Percentiles rank a stretch among this genome's conserved stretches.
These are phyloP conservation scores for Biscogniauxia marginata DNA, from an alignment of 2,329 filamentous ascomycete species.

Conservation along the genomic window DNA sequence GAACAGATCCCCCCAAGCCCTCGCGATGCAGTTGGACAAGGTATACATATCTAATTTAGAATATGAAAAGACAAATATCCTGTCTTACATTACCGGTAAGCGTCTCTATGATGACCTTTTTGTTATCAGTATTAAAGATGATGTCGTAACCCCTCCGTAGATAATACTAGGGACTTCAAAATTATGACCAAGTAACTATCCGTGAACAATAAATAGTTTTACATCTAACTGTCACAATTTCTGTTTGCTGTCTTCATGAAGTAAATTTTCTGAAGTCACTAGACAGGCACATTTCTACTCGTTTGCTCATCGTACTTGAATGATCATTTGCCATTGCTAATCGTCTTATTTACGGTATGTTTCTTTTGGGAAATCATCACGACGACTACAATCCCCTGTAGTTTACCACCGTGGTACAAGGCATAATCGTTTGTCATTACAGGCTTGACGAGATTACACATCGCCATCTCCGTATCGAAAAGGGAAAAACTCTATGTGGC, in stretches of 20 bases:
- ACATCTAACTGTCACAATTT: background rate
- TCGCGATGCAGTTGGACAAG: too few species aligned
- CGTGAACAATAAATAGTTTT: too few species aligned
- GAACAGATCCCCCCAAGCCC: too few species aligned
- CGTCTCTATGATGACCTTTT: too few species aligned
- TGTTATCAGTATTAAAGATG: too few species aligned
- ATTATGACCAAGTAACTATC: too few species aligned
- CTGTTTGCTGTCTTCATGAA: background rate
- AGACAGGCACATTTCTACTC: conserved; percentile 6
- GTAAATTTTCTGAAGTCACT: background rate
- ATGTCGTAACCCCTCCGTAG: too few species aligned
- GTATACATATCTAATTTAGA: too few species aligned
- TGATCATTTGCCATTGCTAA: conserved; percentile 14
- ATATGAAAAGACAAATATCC: too few species aligned
- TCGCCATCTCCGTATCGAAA: too few species aligned
- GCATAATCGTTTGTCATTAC: conserved; percentile 14
- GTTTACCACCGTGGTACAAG: conserved; percentile 24
- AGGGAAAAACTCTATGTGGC: background rate
- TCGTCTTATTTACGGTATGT: conserved; percentile 16
- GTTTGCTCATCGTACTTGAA: conserved; percentile 15
- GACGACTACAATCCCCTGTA: conserved; percentile 29
- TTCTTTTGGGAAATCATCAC: conserved; percentile 12
- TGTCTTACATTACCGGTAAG: too few species aligned
- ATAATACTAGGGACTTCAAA: too few species aligned
- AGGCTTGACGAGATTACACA: background rate